phyloP scores from a whole-genome alignment of 2,329 filamentous ascomycete species.

The Penicillium sp. region DNA sequence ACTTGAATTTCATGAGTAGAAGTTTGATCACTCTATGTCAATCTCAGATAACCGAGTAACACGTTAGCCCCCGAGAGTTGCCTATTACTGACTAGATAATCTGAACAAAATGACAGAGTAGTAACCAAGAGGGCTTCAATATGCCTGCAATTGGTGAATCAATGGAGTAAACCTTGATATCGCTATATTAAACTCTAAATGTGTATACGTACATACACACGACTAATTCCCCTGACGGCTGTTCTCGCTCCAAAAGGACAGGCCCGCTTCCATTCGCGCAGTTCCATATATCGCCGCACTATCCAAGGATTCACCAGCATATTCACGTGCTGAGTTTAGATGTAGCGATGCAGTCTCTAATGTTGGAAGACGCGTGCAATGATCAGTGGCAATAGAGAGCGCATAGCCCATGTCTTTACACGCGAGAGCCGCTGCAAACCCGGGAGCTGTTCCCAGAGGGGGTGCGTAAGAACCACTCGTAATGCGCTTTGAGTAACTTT shows the following conservation, averaged over 20 bases:
- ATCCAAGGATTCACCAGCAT: slow-evolving; percentile 17
- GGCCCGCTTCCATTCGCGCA: slow-evolving; percentile 10
- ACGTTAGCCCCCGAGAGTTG: too few species aligned
- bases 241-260: slow-evolving; percentile 14
- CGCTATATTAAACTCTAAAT: too few species aligned
- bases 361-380: slow-evolving; percentile 6
- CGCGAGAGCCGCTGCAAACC: slow-evolving; percentile 18
- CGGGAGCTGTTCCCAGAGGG: slow-evolving; percentile 6
- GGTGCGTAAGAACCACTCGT: slow-evolving; percentile 22
- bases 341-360: slow-evolving; percentile 10
- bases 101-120: too few species aligned
- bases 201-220: too few species aligned
- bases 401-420: slow-evolving; percentile 18
- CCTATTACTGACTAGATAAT: too few species aligned
- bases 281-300: slow-evolving; percentile 16
- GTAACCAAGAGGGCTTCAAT: too few species aligned
- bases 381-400: slow-evolving; percentile 5
- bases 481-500: slow-evolving; percentile 19
- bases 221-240: slow-evolving; percentile 12
- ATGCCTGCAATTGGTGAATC: too few species aligned
- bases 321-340: slow-evolving; percentile 7
- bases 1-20: too few species aligned
- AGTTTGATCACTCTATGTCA: too few species aligned
- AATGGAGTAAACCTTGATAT: too few species aligned
- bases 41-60: too few species aligned